phyloP scores from a whole-genome alignment of 2,329 filamentous ascomycete species.

The Fusarium aywerte region DNA sequence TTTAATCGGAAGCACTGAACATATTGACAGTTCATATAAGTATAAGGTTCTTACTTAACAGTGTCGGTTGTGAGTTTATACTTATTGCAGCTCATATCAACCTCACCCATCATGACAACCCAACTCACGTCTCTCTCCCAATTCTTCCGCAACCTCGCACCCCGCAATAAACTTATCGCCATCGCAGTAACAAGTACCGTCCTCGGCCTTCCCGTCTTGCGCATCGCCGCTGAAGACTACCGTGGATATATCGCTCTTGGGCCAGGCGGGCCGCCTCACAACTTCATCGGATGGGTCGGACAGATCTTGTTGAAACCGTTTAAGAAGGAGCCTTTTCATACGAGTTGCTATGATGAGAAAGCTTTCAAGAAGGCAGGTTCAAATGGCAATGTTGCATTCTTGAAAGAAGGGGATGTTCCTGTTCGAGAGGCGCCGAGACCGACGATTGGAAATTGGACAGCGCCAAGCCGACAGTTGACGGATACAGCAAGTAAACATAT shows the following conservation, averaged over 20 bases:
- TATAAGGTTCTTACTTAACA: background rate
- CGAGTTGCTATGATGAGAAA: slow-evolving; percentile 14
- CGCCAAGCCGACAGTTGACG: slow-evolving; percentile 31
- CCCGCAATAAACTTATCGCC: slow-evolving; percentile 4
- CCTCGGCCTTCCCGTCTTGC: slow-evolving; percentile 22
- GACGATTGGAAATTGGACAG: slow-evolving; percentile 24
- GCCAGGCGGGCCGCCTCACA: slow-evolving; percentile 22
- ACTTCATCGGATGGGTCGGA: slow-evolving; percentile 25
- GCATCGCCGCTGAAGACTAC: slow-evolving; percentile 19
- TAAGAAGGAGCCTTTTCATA: slow-evolving; percentile 23
- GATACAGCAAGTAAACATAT: slow-evolving; percentile 3
- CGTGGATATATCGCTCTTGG: slow-evolving; percentile 29
- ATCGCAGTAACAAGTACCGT: slow-evolving; percentile 1
- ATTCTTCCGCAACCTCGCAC: background rate
- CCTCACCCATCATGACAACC: slow-evolving; percentile 13
- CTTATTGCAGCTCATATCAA: background rate
- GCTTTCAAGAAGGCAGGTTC: slow-evolving; percentile 5
- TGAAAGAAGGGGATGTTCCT: slow-evolving; percentile 24
- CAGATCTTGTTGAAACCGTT: slow-evolving; percentile 27
- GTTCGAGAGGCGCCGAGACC: slow-evolving; percentile 22
- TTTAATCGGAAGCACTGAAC: no score
- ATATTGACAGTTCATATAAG: background rate
- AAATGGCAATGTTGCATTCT: slow-evolving; percentile 20
- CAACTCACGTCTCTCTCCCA: slow-evolving; percentile 9
- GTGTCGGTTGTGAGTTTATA: no score